phyloP scores from a whole-genome alignment of 306 rosid genomes.

The Cucumis melo region DNA sequence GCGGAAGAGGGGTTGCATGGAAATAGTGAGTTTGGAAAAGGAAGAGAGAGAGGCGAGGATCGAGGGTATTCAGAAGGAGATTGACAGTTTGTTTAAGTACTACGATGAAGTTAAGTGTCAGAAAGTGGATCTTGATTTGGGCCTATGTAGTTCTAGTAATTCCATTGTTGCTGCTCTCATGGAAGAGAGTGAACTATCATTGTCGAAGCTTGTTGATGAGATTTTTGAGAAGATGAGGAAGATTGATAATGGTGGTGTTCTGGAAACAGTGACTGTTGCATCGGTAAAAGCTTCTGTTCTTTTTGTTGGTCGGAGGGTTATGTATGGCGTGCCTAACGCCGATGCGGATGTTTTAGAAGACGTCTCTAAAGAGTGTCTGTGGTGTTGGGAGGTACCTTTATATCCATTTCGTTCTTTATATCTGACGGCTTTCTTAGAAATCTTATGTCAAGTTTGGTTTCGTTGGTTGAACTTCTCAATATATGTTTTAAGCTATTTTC shows the following conservation, averaged over 20 bases:
- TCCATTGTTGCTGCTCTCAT: slow-evolving; percentile 46
- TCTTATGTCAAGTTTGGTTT: no score
- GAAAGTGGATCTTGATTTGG: slow-evolving; percentile 24
- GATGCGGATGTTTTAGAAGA: slow-evolving; percentile 92
- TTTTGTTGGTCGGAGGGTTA: slow-evolving; percentile 55
- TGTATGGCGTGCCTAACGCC: slow-evolving; percentile 60
- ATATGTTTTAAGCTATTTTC: neutral
- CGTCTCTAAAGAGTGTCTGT: slow-evolving; percentile 50
- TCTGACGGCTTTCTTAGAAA: no score
- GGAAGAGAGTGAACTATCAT: slow-evolving; percentile 71
- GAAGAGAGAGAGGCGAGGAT: slow-evolving; percentile 34
- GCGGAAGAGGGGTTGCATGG: slow-evolving; percentile 35
- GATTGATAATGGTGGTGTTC: slow-evolving; percentile 8
- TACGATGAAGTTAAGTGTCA: slow-evolving; percentile 31
- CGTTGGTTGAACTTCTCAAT: neutral
- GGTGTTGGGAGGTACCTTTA: slow-evolving; percentile 94
- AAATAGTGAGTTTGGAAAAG: slow-evolving; percentile 14
- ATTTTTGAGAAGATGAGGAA: slow-evolving; percentile 26
- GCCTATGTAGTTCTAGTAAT: slow-evolving; percentile 20
- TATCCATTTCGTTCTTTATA: neutral
- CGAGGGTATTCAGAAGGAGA: slow-evolving; percentile 35
- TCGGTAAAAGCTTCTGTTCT: slow-evolving; percentile 57
- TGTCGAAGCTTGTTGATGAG: slow-evolving; percentile 61
- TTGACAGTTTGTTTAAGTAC: slow-evolving; percentile 40
- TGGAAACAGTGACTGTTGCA: slow-evolving; percentile 36